A percentile compares a stretch with the other conserved stretches of the same genome.
These are phyloP conservation scores for Lipomyces orientalis DNA, from an alignment of 805 yeast genomes.

Conservation along the genomic window DNA sequence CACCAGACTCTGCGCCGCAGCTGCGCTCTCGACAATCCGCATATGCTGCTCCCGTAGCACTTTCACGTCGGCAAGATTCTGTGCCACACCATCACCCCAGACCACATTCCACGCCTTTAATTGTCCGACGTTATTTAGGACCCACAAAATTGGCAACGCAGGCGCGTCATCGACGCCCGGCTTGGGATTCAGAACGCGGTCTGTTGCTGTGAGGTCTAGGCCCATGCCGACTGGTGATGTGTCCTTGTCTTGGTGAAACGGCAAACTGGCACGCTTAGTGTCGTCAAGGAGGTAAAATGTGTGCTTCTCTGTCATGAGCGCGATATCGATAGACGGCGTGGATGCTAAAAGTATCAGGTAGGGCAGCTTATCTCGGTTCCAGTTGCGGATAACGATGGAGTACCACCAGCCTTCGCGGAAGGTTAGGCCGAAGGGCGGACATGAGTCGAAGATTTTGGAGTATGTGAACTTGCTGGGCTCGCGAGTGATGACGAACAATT, in stretches of 20 bases:
- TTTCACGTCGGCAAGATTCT: conserved; percentile 27
- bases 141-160: conserved; percentile 70
- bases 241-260: conserved; percentile 72
- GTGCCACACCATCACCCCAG: conserved; percentile 58
- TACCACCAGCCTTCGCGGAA: conserved; percentile 41
- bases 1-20: not conserved
- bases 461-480: conserved; percentile 20
- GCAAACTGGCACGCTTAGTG: conserved; percentile 72
- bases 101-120: conserved; percentile 69
- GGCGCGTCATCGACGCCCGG: conserved; percentile 60
- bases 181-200: conserved; percentile 58
- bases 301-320: conserved; percentile 50
- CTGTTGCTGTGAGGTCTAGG: conserved; percentile 59
- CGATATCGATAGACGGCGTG: conserved; percentile 68
- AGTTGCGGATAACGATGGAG: conserved; percentile 32
- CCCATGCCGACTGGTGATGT: conserved; percentile 73
- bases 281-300: conserved; percentile 65
- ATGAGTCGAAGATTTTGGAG: conserved; percentile 38
- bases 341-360: conserved; percentile 57
- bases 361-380: conserved; percentile 34
- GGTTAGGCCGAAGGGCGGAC: conserved; percentile 44
- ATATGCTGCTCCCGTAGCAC: conserved; percentile 6
- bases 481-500: conserved; percentile 31
- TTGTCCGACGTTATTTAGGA: conserved; percentile 66
- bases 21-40: not conserved